Conservation (phyloP, 805 yeast species). For the Candida khao-thaluensis region DNA sequence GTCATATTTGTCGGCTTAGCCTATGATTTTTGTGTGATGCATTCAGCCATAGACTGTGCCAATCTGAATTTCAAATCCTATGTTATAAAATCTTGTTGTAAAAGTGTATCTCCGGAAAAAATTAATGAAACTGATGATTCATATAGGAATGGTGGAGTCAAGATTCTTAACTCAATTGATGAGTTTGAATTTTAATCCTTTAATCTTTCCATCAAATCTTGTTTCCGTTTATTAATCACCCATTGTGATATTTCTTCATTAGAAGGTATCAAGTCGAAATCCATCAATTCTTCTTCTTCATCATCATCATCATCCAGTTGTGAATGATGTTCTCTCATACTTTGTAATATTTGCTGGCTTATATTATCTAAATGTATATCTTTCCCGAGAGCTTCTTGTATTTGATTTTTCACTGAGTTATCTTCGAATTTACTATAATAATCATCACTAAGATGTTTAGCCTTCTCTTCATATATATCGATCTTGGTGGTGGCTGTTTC, state of each 20-base stretch:
- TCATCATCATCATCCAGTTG: not conserved
- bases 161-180: slow-evolving; percentile 18
- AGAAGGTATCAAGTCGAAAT: slow-evolving; percentile 1
- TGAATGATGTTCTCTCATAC: not conserved
- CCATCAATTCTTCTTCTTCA: not conserved
- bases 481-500: not conserved
- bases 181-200: slow-evolving; percentile 10
- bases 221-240: slow-evolving; percentile 46
- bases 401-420: not conserved
- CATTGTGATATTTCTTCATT: slow-evolving; percentile 42
- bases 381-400: not conserved
- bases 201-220: slow-evolving; percentile 39
- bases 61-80: slow-evolving; percentile 59
- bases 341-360: slow-evolving; percentile 2
- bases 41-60: slow-evolving; percentile 71
- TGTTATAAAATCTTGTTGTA: slow-evolving; percentile 57
- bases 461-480: slow-evolving; percentile 2
- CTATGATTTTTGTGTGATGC: slow-evolving; percentile 79
- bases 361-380: slow-evolving; percentile 2
- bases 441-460: slow-evolving; percentile 1
- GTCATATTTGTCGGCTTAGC: slow-evolving; percentile 83
- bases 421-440: not conserved
- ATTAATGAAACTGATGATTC: slow-evolving; percentile 29
- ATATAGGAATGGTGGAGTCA: slow-evolving; percentile 36
- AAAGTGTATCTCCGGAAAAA: slow-evolving; percentile 52